Evolutionary conservation across 2,329 filamentous ascomycete species (phyloP), one percentile per base, ranked within the genome.

Genomic region (Colletotrichum kahawae): DNA sequence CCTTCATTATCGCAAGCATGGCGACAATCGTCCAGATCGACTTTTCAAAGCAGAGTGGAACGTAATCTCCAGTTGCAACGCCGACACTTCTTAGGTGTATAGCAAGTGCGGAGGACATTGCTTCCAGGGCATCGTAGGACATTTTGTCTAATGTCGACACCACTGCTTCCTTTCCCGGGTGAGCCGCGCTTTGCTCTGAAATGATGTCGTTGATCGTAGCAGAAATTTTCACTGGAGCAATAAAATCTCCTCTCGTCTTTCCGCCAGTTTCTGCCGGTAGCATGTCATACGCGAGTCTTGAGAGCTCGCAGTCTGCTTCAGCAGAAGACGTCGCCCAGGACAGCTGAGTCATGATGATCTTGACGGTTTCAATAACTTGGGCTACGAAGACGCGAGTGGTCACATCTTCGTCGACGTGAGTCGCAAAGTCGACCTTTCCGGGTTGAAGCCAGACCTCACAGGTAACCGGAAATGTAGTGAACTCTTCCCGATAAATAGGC

Each of bases 31-130:
- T 51, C 71, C 71, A 75, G 7, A 76, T 33, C 2, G 71, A 75
- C 63, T 76, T 76, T 13, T 76, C 71, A 13, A 76, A 75, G 14
- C 65, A 76, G 4, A 76, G 9, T 3, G 71, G 57, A 4, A 76
- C 27, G 9, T 63, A 51, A 1, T 38, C 56, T 2, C 56, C 56
- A 5, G 38, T 13, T 5, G 8, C 12, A 4, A 64, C n/a, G 13
- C 71, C 74, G 0, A 18, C 12, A 3, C 38, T 9, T 7, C 7
- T 31, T 4, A 76, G 60, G 12, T 67, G 66, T 1, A 2, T 7
- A 4, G 62, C 66, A 6, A 76, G 62, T 2, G 60, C 36, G 12
- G 71, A 57, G 2, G 74, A 70, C 24, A 66, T 43, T 24, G 1
- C 2, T 9, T 76, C 74, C 6, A 76, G 24, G 2, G 33, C 7